phyloP scores from a whole-genome alignment of 305 asterid species.

The Andrographis paniculata region DNA sequence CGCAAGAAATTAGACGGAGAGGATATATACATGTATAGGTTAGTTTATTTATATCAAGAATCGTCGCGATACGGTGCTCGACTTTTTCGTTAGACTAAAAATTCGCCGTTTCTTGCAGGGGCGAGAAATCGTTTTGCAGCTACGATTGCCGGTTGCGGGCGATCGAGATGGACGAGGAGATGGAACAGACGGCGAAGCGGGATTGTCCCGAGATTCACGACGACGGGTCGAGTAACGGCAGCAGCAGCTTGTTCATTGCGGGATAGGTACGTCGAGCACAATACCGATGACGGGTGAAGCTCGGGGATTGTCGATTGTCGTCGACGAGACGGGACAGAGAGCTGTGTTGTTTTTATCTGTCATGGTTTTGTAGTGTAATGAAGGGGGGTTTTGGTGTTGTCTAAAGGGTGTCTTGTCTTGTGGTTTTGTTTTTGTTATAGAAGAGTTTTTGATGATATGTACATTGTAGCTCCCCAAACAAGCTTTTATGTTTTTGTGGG shows the following conservation, averaged over 20 bases:
- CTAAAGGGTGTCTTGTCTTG: too few species aligned
- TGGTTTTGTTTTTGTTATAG: too few species aligned
- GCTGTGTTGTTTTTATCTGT: too few species aligned
- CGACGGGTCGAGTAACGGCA: conserved; percentile 13
- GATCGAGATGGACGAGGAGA: conserved; percentile 58
- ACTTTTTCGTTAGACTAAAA: not conserved
- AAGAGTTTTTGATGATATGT: too few species aligned
- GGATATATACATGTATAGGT: conserved; percentile 96
- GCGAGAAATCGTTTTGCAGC: conserved; percentile 80
- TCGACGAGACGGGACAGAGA: too few species aligned
- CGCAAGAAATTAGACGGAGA: conserved; percentile 80
- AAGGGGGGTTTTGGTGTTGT: too few species aligned
- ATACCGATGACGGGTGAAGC: conserved; percentile 35
- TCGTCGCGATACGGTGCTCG: not conserved
- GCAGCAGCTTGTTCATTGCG: conserved; percentile 26
- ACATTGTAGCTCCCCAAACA: too few species aligned
- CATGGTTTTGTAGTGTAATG: too few species aligned
- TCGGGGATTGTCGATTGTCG: too few species aligned
- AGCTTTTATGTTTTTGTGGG: too few species aligned
- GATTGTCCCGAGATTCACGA: conserved; percentile 22
- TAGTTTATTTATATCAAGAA: too few species aligned
- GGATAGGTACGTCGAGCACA: conserved; percentile 17
- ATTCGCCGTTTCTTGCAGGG: conserved; percentile 30
- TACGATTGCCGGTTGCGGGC: conserved; percentile 44
- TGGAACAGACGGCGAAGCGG: conserved; percentile 26